phyloP scores from a whole-genome alignment of 2,329 filamentous ascomycete species.

The Helotiales sp. region DNA sequence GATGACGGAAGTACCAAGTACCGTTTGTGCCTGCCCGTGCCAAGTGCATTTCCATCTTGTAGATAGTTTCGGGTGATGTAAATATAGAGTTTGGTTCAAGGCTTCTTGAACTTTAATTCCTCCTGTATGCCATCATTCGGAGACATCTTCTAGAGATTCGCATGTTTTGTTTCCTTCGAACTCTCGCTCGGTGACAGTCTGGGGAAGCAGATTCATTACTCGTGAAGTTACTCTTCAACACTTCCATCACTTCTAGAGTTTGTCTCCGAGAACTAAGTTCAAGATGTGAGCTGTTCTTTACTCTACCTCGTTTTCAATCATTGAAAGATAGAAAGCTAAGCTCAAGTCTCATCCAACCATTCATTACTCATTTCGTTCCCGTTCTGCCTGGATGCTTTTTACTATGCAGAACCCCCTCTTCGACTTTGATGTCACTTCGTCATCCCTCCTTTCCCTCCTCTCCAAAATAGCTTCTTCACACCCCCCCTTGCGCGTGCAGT shows the following conservation, averaged over 20 bases:
- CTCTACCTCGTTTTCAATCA: not conserved
- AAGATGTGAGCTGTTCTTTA: no score
- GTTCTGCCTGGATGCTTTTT: not conserved
- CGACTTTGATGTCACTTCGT: conserved; percentile 3
- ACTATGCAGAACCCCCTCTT: not conserved
- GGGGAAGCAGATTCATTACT: not conserved
- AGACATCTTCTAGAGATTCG: not conserved
- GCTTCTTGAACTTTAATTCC: not conserved
- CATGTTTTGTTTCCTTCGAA: not conserved
- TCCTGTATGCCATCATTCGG: not conserved
- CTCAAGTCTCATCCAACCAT: not conserved
- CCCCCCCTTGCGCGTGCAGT: conserved; percentile 1
- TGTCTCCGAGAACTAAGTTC: no score
- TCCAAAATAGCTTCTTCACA: not conserved
- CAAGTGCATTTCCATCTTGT: not conserved
- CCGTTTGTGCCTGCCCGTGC: not conserved
- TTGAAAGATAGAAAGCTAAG: not conserved
- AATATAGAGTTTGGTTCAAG: not conserved
- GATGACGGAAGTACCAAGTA: conserved; percentile 8
- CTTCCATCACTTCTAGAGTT: no score
- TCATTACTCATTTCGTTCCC: not conserved
- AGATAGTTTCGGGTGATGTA: not conserved
- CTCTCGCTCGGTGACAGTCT: not conserved
- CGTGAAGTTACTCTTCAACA: not conserved
- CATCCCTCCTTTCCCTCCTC: not conserved